Evolutionary conservation across 140 eudicot species (phyloP).

Genomic region (Artemisia princeps): DNA sequence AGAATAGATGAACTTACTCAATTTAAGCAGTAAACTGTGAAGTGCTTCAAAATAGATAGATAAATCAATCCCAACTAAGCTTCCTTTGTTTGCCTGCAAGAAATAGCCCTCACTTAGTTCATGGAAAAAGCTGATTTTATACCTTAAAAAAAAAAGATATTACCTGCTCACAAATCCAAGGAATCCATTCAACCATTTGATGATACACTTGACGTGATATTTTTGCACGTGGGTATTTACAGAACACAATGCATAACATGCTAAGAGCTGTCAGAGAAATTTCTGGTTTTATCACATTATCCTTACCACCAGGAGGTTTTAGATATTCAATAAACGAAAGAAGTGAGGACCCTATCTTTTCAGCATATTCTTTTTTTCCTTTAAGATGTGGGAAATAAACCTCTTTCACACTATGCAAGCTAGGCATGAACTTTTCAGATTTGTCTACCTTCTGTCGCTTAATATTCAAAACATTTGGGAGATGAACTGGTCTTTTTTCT

Average conservation of each 20-base stretch:
- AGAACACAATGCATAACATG: conserved; percentile 63
- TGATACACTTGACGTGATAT: conserved; percentile 34
- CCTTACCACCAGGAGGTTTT: conserved; percentile 46
- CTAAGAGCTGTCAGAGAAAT: conserved; percentile 61
- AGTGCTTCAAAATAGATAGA: conserved; percentile 73
- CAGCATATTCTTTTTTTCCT: conserved; percentile 43
- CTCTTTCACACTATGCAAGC: conserved; percentile 20
- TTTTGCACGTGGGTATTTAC: conserved; percentile 38
- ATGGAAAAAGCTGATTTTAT: conserved; percentile 18
- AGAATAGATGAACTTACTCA: conserved; percentile 40
- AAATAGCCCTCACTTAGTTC: conserved; percentile 21
- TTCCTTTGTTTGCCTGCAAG: conserved; percentile 49
- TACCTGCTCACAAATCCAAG: conserved; percentile 86
- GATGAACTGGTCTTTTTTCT: conserved; percentile 53
- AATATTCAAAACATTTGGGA: conserved; percentile 23
- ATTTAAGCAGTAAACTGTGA: conserved; percentile 49
- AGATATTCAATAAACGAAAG: conserved; percentile 47
- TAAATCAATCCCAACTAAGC: conserved; percentile 36
- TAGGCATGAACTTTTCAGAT: conserved; percentile 15
- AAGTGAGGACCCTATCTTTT: conserved; percentile 43
- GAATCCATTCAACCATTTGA: conserved; percentile 62
- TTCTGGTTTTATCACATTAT: conserved; percentile 43
- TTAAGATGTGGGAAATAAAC: conserved; percentile 16
- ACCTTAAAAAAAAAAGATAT: conserved; percentile 14
- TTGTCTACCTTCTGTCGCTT: conserved; percentile 59